These are phyloP conservation scores for Cyphellophora attinorum DNA, from an alignment of 2,329 filamentous ascomycete species.

Conservation along the genomic window DNA sequence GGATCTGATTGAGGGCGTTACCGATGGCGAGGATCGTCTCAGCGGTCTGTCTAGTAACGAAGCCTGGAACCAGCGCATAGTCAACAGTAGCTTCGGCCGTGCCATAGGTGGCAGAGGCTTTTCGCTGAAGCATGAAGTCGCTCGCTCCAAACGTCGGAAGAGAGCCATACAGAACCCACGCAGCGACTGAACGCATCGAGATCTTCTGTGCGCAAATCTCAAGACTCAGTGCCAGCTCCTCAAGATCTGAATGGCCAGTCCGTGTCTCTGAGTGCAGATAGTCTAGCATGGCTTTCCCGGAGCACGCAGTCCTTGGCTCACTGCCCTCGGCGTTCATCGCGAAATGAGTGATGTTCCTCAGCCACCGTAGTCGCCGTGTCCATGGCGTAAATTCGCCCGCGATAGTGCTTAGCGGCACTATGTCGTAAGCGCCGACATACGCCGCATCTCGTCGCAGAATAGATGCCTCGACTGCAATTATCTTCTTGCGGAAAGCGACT, in stretches of 20 bases:
- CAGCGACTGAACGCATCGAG: constrained; percentile 83
- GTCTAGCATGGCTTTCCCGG: constrained; percentile 66
- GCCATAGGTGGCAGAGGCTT: constrained; percentile 27
- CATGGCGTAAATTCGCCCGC: constrained; percentile 80
- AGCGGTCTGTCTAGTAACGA: constrained; percentile 65
- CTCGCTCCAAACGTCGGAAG: constrained; percentile 64
- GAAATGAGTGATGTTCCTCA: constrained; percentile 64
- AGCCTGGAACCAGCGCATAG: constrained; percentile 60
- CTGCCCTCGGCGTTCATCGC: constrained; percentile 28
- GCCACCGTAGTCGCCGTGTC: constrained; percentile 76
- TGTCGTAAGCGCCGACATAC: constrained; percentile 82
- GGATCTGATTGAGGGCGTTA: constrained; percentile 76
- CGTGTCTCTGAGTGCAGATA: constrained; percentile 64
- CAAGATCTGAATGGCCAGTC: constrained; percentile 82
- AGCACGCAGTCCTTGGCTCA: constrained; percentile 8
- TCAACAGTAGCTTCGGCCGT: constrained; percentile 46
- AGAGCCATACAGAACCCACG: constrained; percentile 84
- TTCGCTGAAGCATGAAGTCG: constrained; percentile 73
- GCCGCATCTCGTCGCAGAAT: constrained; percentile 68
- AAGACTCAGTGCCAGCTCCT: constrained; percentile 63
- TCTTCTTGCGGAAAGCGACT: constrained; percentile 68
- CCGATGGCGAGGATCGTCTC: constrained; percentile 85
- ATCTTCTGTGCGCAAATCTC: constrained; percentile 73
- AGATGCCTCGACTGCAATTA: constrained; percentile 71
- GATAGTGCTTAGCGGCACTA: constrained; percentile 80